Evolutionary conservation across 106 monocot species (phyloP), one percentile per base, ranked within the genome.

Genomic region (Agapanthus africanus): DNA sequence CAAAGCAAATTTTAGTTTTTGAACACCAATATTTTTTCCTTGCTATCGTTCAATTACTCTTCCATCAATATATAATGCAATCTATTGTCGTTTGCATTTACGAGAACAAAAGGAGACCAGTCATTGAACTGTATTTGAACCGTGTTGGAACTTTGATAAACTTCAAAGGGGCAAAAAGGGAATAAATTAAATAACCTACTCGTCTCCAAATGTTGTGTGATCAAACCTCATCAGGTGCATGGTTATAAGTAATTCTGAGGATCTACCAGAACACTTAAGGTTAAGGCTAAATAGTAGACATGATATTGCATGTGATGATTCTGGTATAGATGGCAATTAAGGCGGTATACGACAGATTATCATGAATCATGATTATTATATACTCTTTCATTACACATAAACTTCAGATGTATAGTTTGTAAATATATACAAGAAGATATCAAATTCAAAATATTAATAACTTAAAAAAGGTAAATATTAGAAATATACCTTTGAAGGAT

Each of bases 401-500:
- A 35, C 59, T 59, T 59, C 60, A 61, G 60, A 35, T 61, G 16
- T 19, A 16, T 61, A 11, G 34, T 35, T 56, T 5, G 6, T 2
- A 2, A 3, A 35, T 13, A 61, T 35, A 33, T n/a, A 34, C 19
- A 35, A 61, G 60, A 18, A 35, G 15, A 6, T 19, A 7, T 61
- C 34, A 35, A 34, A 61, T 35, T 28, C 28, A 1, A 16, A 35
- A 61, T 61, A 35, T 61, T 23, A 61, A 32, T n/a, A n/a, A n/a
- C n/a, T n/a, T n/a, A n/a, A n/a, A n/a, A n/a, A n/a, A n/a, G n/a
- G n/a, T n/a, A n/a, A n/a, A n/a, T n/a, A n/a, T n/a, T n/a, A 28
- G 27, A 28, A 40, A 19, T 33, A 61, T 76, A 97, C 91, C 99
- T 74, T 87, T 57, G 91, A 50, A 37, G 99, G 67, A 79, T 99